Evolutionary conservation across 2,329 filamentous ascomycete genomes (phyloP).

Genomic region (Ceratocystis colombiana): DNA sequence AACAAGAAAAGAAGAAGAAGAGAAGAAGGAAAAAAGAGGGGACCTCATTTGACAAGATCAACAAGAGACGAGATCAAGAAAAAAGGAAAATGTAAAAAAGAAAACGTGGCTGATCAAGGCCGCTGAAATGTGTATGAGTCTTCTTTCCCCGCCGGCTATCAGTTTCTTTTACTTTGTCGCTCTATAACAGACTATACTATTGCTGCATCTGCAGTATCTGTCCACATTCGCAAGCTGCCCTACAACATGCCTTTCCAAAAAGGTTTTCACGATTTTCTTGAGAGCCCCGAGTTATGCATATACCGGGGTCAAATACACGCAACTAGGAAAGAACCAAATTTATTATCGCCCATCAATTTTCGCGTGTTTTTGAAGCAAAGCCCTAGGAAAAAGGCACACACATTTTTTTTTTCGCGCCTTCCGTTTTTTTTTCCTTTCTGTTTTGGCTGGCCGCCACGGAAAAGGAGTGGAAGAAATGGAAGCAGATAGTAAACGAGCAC

Average conservation of each 20-base stretch:
- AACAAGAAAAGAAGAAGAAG: not conserved
- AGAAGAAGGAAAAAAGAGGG: not conserved
- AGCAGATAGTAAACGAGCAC: not conserved
- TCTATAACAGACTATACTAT: constrained; percentile 8
- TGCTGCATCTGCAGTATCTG: not conserved
- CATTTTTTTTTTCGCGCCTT: not conserved
- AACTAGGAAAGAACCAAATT: not conserved
- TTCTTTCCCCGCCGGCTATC: no score
- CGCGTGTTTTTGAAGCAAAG: not conserved
- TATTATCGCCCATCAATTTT: not conserved
- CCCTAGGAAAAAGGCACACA: not conserved
- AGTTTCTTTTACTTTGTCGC: not conserved
- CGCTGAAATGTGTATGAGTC: not conserved
- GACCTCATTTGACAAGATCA: not conserved
- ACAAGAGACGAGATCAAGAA: not conserved
- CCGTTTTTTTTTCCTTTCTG: not conserved
- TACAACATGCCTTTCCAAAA: not conserved
- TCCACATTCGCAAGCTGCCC: not conserved
- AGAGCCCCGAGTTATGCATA: not conserved
- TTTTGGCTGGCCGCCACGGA: not conserved
- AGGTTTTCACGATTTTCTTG: not conserved
- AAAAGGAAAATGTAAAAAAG: not conserved
- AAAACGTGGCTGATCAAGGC: not conserved
- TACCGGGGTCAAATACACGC: not conserved
- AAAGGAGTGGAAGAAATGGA: not conserved